Evolutionary conservation across 2,329 filamentous ascomycete species (phyloP).

Genomic region (Onygena corvina): DNA sequence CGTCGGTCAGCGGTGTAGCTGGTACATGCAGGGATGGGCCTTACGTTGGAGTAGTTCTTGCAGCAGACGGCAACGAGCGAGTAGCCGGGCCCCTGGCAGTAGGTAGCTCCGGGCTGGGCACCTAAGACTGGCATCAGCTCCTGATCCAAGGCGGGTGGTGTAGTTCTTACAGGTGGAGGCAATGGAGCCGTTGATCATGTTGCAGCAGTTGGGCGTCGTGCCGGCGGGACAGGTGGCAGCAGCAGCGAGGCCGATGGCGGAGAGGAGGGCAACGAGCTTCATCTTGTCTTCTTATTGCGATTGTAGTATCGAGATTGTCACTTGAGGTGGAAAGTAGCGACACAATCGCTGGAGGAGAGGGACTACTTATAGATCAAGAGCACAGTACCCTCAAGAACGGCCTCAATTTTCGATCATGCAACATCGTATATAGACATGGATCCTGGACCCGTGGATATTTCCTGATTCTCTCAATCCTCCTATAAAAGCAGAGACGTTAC

Average conservation of each 20-base stretch:
- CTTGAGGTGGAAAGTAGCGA: no score
- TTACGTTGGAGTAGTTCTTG: background rate
- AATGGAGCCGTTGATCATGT: background rate
- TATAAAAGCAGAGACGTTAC: no score
- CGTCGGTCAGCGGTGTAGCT: background rate
- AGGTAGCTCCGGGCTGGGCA: background rate
- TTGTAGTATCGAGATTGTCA: background rate
- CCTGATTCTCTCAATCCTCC: no score
- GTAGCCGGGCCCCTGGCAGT: slow-evolving; percentile 1
- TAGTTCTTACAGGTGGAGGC: background rate
- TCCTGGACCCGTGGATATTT: no score
- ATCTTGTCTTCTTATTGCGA: background rate
- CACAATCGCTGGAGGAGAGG: no score
- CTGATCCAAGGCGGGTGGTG: background rate
- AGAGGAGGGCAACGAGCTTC: background rate
- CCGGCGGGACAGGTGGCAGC: background rate
- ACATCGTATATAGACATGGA: no score
- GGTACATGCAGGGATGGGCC: background rate
- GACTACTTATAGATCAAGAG: no score
- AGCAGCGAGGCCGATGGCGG: background rate
- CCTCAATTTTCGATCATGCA: no score
- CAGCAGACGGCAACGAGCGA: background rate
- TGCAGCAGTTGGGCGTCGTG: background rate
- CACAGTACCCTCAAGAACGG: no score
- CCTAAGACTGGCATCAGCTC: background rate